phyloP scores from a whole-genome alignment of 768 basidiomycete genomes.

The Leccinum longicurvipes region DNA sequence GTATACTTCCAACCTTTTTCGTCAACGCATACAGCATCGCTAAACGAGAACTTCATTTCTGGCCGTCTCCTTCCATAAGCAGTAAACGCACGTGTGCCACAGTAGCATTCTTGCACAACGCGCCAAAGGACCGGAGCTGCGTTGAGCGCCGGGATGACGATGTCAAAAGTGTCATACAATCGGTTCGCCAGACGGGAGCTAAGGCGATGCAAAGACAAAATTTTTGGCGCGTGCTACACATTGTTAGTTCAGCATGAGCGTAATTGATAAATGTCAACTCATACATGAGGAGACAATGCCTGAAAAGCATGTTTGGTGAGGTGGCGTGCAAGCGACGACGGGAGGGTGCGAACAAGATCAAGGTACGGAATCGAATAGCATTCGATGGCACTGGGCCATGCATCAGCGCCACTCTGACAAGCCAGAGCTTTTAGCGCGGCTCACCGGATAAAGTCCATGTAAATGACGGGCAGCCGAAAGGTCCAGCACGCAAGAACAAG shows the following conservation, averaged over 20 bases:
- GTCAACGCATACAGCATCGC: constrained; percentile 64
- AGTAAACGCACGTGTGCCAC: constrained; percentile 66
- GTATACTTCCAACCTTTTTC: constrained; percentile 53
- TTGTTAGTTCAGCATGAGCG: constrained; percentile 11
- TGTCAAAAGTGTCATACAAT: constrained; percentile 49
- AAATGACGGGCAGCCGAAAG: constrained; percentile 71
- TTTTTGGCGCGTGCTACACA: constrained; percentile 61
- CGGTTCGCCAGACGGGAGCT: constrained; percentile 60
- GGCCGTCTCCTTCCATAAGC: not conserved
- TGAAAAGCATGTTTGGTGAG: constrained; percentile 67
- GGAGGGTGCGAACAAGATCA: constrained; percentile 62
- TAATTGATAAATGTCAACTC: constrained; percentile 2
- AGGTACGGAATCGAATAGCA: constrained; percentile 77
- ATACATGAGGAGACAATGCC: constrained; percentile 69
- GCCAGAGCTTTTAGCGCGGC: constrained; percentile 19
- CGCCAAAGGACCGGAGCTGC: constrained; percentile 78
- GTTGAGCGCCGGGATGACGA: constrained; percentile 73
- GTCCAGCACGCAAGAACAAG: constrained; percentile 78
- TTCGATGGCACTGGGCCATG: constrained; percentile 60
- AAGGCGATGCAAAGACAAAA: constrained; percentile 53
- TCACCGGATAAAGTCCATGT: constrained; percentile 71
- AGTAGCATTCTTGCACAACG: constrained; percentile 53
- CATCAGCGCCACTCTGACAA: constrained; percentile 5
- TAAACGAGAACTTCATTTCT: constrained; percentile 5
- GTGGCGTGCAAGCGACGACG: constrained; percentile 58